These are phyloP conservation scores for Colletotrichum eremochloae DNA, from an alignment of 2,329 filamentous ascomycete species.

Conservation along the genomic window DNA sequence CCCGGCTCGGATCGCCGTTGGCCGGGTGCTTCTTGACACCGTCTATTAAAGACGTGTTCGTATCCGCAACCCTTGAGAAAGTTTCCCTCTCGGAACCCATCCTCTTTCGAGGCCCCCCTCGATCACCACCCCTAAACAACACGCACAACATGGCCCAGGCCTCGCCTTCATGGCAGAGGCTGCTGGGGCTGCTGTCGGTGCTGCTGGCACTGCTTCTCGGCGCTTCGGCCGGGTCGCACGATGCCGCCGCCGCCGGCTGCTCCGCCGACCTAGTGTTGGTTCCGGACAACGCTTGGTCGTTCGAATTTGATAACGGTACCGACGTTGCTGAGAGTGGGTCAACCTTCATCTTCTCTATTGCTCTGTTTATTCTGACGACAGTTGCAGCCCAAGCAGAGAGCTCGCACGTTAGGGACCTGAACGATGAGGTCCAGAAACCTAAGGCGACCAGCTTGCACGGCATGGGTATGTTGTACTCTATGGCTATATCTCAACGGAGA, in stretches of 20 bases:
- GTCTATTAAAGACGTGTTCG: conserved; percentile 36
- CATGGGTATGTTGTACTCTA: conserved; percentile 1
- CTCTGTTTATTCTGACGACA: not conserved
- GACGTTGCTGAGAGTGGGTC: conserved; percentile 36
- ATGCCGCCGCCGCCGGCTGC: conserved; percentile 31
- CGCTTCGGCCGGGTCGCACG: conserved; percentile 31
- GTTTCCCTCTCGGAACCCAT: conserved; percentile 32
- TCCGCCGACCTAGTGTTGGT: conserved; percentile 27
- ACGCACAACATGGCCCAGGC: conserved; percentile 35
- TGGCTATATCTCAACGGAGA: no score
- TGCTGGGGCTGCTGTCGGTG: conserved; percentile 39
- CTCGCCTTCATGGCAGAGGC: conserved; percentile 40
- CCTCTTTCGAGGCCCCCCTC: conserved; percentile 41
- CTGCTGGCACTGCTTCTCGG: conserved; percentile 38
- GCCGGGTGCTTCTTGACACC: conserved; percentile 22
- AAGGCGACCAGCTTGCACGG: conserved; percentile 35
- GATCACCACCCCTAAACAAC: conserved; percentile 22
- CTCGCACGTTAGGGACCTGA: conserved; percentile 28
- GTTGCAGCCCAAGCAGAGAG: conserved; percentile 30
- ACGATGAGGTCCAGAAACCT: conserved; percentile 20
- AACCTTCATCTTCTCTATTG: rapidly evolving
- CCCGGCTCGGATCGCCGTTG: conserved; percentile 19
- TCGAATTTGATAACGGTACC: conserved; percentile 37
- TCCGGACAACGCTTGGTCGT: conserved; percentile 27
- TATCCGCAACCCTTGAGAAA: conserved; percentile 18